Conservation (phyloP, 2,329 filamentous ascomycete genomes). For the Rutstroemia sp. region DNA sequence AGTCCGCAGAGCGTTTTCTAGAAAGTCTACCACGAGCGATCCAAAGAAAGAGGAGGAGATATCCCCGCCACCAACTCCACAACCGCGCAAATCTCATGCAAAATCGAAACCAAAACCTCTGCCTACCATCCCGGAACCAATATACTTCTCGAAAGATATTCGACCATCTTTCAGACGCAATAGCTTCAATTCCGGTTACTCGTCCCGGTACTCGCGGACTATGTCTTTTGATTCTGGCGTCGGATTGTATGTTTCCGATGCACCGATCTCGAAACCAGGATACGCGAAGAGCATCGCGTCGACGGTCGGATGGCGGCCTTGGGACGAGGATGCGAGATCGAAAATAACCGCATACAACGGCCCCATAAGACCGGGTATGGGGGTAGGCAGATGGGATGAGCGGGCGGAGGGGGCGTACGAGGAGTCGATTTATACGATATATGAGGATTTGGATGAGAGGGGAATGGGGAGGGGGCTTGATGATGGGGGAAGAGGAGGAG, state of each 20-base stretch:
- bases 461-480: neutral
- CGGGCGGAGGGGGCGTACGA: neutral
- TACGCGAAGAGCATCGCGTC: neutral
- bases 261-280: neutral
- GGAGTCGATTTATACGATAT: neutral
- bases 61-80: neutral
- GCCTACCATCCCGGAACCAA: neutral
- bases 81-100: neutral
- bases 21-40: neutral
- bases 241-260: neutral
- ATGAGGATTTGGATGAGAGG: neutral
- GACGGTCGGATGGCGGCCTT: neutral
- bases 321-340: neutral
- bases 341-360: neutral
- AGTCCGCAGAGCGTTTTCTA: neutral
- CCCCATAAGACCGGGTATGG: neutral
- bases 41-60: neutral
- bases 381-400: neutral
- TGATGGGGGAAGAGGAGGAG: neutral
- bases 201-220: neutral
- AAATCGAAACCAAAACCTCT: neutral
- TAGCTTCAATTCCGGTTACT: neutral
- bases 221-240: neutral
- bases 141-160: neutral
- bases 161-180: neutral